Evolutionary conservation across 495 filamentous ascomycete species (phyloP).

Genomic region (Penicillium goetzii): DNA sequence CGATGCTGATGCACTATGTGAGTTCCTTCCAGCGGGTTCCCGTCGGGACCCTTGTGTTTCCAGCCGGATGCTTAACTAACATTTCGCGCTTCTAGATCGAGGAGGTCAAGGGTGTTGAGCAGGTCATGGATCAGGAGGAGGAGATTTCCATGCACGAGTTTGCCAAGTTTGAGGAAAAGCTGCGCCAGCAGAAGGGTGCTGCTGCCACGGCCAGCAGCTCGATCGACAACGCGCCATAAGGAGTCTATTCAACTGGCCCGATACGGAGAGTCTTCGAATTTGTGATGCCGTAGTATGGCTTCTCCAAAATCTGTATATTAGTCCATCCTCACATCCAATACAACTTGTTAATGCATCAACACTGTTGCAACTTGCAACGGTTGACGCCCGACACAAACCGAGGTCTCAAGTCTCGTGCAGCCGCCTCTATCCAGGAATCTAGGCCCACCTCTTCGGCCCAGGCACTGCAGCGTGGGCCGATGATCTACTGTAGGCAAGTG

Average conservation of each 20-base stretch:
- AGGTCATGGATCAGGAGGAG: conserved; percentile 90
- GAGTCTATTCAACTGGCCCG: background rate
- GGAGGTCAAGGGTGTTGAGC: conserved; percentile 90
- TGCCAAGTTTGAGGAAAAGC: conserved; percentile 93
- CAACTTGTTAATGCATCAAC: background rate
- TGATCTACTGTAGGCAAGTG: conserved; percentile 5
- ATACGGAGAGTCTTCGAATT: background rate
- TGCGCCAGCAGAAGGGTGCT: conserved; percentile 74
- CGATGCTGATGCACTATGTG: conserved; percentile 89
- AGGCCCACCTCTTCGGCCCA: background rate
- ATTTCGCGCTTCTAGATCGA: conserved; percentile 66
- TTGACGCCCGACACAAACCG: background rate
- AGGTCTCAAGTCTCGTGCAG: background rate
- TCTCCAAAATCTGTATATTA: conserved; percentile 12
- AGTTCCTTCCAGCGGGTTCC: conserved; percentile 27
- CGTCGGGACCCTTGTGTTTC: background rate
- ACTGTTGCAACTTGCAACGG: background rate
- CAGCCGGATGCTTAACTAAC: conserved; percentile 34
- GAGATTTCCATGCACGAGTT: conserved; percentile 89
- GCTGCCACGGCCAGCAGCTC: conserved; percentile 60
- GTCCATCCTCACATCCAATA: background rate
- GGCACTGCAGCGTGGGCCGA: background rate
- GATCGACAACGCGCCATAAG: conserved; percentile 60
- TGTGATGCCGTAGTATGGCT: no score
- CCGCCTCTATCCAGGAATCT: background rate